Conservation (phyloP, 495 filamentous ascomycete genomes). For the Staphylotrichum longicolle region DNA sequence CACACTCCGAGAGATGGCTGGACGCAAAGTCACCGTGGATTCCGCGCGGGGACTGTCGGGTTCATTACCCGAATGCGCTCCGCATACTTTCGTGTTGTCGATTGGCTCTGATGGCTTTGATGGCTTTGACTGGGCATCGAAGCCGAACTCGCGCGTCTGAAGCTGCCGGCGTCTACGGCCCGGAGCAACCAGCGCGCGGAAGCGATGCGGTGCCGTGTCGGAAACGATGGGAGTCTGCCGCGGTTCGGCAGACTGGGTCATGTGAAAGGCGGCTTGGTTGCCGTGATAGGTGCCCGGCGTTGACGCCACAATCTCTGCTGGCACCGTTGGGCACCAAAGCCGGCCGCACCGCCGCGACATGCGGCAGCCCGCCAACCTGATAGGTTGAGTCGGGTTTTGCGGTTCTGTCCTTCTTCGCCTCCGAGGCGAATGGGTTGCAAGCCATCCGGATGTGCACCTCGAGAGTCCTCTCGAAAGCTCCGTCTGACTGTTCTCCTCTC, state of each 20-base stretch:
- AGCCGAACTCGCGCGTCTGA: too few relatives aligned
- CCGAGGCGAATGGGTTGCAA: too few relatives aligned
- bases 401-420: neutral
- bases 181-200: neutral
- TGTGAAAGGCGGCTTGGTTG: constrained; percentile 3
- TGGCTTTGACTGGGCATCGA: too few relatives aligned
- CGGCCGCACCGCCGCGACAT: constrained; percentile 1
- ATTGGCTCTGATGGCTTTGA: too few relatives aligned
- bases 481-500: neutral
- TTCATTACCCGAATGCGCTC: too few relatives aligned
- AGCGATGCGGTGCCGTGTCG: neutral
- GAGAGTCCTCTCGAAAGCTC: too few relatives aligned
- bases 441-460: too few relatives aligned
- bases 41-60: too few relatives aligned
- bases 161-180: too few relatives aligned
- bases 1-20: too few relatives aligned
- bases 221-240: neutral
- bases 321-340: constrained; percentile 22
- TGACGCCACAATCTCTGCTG: constrained; percentile 14
- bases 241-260: neutral
- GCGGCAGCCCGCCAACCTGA: neutral
- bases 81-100: too few relatives aligned
- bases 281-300: constrained; percentile 11
- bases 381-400: constrained; percentile 13
- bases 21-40: too few relatives aligned